A percentile compares a stretch with the other conserved stretches of the same genome.
Evolutionary conservation across 306 rosid genomes (phyloP).

Genomic region (Hylodesmum podocarpum): DNA sequence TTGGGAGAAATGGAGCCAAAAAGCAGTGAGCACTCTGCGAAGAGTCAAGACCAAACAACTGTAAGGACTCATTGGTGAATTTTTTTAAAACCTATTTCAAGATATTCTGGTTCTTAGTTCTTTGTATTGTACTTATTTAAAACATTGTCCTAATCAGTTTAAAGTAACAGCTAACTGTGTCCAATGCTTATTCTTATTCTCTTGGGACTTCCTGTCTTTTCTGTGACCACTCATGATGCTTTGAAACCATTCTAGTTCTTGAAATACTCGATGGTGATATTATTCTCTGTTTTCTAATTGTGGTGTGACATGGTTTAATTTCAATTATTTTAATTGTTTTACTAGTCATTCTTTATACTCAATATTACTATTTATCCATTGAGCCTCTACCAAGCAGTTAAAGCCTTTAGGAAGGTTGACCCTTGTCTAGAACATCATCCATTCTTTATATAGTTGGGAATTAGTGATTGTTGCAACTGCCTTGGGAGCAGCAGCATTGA

Average conservation of each 20-base stretch:
- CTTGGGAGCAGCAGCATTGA: background rate
- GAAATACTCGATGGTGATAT: background rate
- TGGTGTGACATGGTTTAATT: background rate
- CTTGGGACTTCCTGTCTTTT: slow-evolving; percentile 6
- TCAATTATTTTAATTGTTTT: background rate
- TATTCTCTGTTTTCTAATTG: background rate
- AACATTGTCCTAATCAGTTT: background rate
- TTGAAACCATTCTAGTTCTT: background rate
- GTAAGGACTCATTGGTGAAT: slow-evolving; percentile 53
- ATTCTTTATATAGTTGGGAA: background rate
- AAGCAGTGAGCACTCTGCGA: slow-evolving; percentile 72
- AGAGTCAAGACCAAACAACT: slow-evolving; percentile 71
- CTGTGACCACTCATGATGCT: slow-evolving; percentile 7
- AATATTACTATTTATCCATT: background rate
- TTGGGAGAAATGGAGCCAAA: slow-evolving; percentile 92
- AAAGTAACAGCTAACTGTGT: background rate
- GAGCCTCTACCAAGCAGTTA: slow-evolving; percentile 9
- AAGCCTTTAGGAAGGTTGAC: slow-evolving; percentile 7
- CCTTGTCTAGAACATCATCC: background rate
- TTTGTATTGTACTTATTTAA: background rate
- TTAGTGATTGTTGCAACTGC: background rate
- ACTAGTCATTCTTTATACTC: background rate
- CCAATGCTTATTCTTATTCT: slow-evolving; percentile 11
- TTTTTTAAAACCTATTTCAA: background rate
- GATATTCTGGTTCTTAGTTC: slow-evolving; percentile 17